These are phyloP conservation scores for Dendrobium chrysotoxum DNA, from an alignment of 106 monocot species.

Conservation along the genomic window DNA sequence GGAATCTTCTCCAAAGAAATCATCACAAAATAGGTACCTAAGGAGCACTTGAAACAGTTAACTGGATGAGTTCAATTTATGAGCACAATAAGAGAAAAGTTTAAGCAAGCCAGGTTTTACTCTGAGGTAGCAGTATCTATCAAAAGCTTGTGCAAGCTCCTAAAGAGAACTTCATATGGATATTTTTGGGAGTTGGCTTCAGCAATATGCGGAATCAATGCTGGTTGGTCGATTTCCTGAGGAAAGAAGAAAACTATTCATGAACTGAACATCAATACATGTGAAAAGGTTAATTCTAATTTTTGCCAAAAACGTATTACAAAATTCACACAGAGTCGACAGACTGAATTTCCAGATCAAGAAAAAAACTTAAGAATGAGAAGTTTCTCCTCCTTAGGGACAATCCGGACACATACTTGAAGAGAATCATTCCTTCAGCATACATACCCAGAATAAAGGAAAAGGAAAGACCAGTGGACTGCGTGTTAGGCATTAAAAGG, in stretches of 20 bases:
- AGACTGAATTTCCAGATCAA: not conserved
- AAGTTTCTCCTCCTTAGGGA: not conserved
- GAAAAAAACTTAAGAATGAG: not conserved
- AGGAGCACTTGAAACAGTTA: conserved; percentile 5
- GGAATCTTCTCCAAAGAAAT: conserved; percentile 94
- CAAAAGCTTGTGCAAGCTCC: conserved; percentile 97
- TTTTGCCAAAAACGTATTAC: not conserved
- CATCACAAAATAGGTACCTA: conserved; percentile 96
- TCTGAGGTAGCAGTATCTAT: conserved; percentile 99
- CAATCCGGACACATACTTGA: not conserved
- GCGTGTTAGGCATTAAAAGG: not conserved
- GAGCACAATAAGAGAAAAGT: not conserved
- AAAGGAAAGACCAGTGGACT: not conserved
- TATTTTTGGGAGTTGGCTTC: conserved; percentile 95
- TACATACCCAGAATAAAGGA: not conserved
- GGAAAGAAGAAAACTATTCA: not conserved
- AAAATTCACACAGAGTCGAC: not conserved
- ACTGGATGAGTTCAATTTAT: not conserved
- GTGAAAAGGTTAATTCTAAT: not conserved
- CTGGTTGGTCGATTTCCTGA: conserved; percentile 98
- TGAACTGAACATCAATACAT: not conserved
- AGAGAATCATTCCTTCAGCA: not conserved
- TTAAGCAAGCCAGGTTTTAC: conserved; percentile 26
- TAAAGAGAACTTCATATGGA: conserved; percentile 97
- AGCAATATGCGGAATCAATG: conserved; percentile 98